Percentiles rank a stretch among this genome's conserved stretches.
Evolutionary conservation across 352 stramenopile species (phyloP).

Genomic region (Phytophthora cryptogea): DNA sequence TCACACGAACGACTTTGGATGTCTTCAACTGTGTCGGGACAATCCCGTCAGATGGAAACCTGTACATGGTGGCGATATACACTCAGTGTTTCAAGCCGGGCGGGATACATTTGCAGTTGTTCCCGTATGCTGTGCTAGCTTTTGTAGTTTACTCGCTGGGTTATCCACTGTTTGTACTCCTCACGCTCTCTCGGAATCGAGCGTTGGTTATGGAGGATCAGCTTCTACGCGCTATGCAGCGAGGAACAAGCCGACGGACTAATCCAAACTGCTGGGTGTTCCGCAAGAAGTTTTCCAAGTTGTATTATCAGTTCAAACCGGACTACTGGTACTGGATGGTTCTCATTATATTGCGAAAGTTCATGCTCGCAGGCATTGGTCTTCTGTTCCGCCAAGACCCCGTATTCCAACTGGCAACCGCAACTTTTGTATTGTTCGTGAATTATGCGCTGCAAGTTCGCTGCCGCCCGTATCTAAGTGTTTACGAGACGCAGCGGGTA

Average conservation of each 20-base stretch:
- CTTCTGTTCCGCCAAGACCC: slow-evolving; percentile 77
- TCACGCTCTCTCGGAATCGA: slow-evolving; percentile 60
- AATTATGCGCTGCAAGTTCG: slow-evolving; percentile 77
- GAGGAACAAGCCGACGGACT: slow-evolving; percentile 58
- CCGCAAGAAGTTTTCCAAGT: slow-evolving; percentile 75
- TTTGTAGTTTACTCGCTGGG: slow-evolving; percentile 78
- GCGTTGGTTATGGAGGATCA: slow-evolving; percentile 73
- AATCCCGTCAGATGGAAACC: slow-evolving; percentile 63
- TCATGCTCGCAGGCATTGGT: slow-evolving; percentile 63
- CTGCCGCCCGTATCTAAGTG: slow-evolving; percentile 80
- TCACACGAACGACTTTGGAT: slow-evolving; percentile 75
- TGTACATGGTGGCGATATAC: slow-evolving; percentile 80
- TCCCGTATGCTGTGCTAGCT: slow-evolving; percentile 60
- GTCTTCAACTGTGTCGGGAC: slow-evolving; percentile 79
- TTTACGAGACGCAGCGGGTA: slow-evolving; percentile 59
- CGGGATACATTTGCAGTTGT: slow-evolving; percentile 65
- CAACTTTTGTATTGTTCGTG: slow-evolving; percentile 78
- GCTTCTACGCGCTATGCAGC: slow-evolving; percentile 57
- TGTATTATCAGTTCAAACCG: slow-evolving; percentile 91
- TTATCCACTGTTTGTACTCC: slow-evolving; percentile 72
- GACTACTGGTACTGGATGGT: slow-evolving; percentile 84
- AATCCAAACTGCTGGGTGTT: slow-evolving; percentile 77
- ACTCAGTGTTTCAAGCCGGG: slow-evolving; percentile 60
- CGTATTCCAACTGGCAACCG: slow-evolving; percentile 75
- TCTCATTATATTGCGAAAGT: slow-evolving; percentile 80